phyloP scores from a whole-genome alignment of 208 protist genomes.

The Naegleria lovaniensis region DNA sequence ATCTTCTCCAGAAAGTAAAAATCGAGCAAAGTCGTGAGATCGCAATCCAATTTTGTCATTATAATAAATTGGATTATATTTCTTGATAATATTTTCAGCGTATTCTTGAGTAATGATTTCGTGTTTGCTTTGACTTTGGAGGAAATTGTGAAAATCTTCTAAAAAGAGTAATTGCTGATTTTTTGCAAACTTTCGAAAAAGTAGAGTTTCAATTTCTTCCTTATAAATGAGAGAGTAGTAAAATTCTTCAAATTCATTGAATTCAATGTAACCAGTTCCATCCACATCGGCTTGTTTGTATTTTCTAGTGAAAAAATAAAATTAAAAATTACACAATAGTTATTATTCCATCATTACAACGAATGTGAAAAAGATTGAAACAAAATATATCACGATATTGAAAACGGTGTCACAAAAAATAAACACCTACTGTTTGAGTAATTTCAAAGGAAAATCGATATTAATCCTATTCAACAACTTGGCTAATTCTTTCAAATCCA shows the following conservation, averaged over 20 bases:
- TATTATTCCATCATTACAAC: too few species aligned
- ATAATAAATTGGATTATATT: not conserved
- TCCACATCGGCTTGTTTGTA: slow-evolving; percentile 12
- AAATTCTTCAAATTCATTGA: slow-evolving; percentile 24
- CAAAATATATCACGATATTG: too few species aligned
- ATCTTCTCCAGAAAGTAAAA: not conserved
- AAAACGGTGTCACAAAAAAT: not conserved
- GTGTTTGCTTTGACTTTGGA: slow-evolving; percentile 31
- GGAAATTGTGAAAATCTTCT: slow-evolving; percentile 38
- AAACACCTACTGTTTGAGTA: not conserved
- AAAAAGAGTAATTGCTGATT: not conserved
- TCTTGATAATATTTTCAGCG: not conserved
- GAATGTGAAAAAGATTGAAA: too few species aligned
- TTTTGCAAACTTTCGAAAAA: slow-evolving; percentile 20
- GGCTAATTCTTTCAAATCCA: not conserved
- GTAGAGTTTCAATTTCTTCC: not conserved
- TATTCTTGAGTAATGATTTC: not conserved
- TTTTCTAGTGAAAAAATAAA: not conserved
- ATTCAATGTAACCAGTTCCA: not conserved
- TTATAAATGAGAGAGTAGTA: not conserved
- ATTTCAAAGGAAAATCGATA: not conserved
- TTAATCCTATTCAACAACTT: not conserved
- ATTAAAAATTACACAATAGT: not conserved
- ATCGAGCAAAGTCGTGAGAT: slow-evolving; percentile 19
- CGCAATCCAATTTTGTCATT: not conserved